These are phyloP conservation scores for Phialemonium atrogriseum DNA, from an alignment of 2,329 filamentous ascomycete species.

Conservation along the genomic window DNA sequence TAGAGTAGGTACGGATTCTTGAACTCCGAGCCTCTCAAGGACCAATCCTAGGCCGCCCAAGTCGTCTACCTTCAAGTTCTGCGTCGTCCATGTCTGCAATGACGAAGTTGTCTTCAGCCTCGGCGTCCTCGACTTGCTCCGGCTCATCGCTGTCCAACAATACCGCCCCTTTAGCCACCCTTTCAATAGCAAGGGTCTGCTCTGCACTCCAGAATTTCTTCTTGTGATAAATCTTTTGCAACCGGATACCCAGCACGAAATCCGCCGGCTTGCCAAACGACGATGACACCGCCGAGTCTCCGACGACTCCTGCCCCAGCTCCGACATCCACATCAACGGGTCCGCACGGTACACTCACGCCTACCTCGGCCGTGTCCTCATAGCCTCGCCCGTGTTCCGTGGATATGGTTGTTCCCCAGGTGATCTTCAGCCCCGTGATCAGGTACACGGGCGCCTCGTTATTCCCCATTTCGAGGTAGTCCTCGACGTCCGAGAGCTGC, in stretches of 20 bases:
- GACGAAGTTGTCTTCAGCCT: not conserved
- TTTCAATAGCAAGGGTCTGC: not conserved
- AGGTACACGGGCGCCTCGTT: not conserved
- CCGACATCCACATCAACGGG: not conserved
- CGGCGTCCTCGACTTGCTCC: not conserved
- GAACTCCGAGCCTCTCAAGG: too few species aligned
- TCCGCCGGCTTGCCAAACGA: not conserved
- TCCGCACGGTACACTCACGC: not conserved
- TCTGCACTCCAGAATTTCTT: not conserved
- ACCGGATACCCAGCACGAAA: not conserved
- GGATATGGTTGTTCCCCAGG: not conserved
- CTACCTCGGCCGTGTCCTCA: not conserved
- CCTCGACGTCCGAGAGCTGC: not conserved
- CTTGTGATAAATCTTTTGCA: conserved; percentile 1
- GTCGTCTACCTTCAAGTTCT: not conserved
- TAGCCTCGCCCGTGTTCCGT: not conserved
- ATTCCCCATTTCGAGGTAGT: not conserved
- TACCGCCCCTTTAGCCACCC: not conserved
- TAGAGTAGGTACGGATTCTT: too few species aligned
- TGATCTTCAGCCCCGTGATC: not conserved
- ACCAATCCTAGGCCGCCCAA: too few species aligned
- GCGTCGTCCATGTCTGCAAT: not conserved
- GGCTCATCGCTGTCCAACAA: not conserved
- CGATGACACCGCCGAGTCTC: not conserved
- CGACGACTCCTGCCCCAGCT: not conserved